Evolutionary conservation across 1,284 basidiomycete genomes (phyloP), one percentile per base, ranked within the genome.

Genomic region (Trichosporon coremiiforme): DNA sequence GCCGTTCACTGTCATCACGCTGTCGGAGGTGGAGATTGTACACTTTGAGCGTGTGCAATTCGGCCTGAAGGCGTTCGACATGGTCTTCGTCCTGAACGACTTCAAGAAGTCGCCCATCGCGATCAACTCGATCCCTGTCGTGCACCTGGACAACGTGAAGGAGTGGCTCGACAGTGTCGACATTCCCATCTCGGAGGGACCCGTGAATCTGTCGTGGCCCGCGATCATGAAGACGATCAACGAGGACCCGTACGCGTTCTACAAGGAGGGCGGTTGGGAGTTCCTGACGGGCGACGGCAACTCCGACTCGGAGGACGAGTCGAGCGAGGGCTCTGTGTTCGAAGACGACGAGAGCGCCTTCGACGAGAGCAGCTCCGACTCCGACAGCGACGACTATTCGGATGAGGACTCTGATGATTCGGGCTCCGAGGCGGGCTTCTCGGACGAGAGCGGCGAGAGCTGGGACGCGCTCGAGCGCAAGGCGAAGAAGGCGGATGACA

Each of bases 91-190:
- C 71, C 93, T 98, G 87, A 94, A 93, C 80, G 97, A 99, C 83
- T 98, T 98, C 84, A 91, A 93, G 38, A 93, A 93, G 76, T 75
- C 90, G 4, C 95, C 95, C 0, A 86, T 98, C 20, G 95, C 97
- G 77, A 93, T 98, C 85, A 98, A 98, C 82, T 94, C 94, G 1
- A 95, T 98, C 74, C 93, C 93, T n/a, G 92, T 89, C 70, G 85
- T 88, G 0, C 91, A 94, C 76, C 87, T 98, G 73, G 95, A 98
- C 79, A 94, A 95, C 76, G 94, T 98, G 71, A 97, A 97, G 84
- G 94, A 96, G 80, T 99, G 95, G 96, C 88, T 99, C 33, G 95
- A 99, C 92, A 95, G 79, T 10, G 95, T 97, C 68, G 97, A 99
- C 82, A 96, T 99, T 70, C 91, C 95, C 15, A 89, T 98, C 83